A percentile compares a stretch with the other conserved stretches of the same genome.
phyloP scores from a whole-genome alignment of 768 basidiomycete species.

The Naganishia kalamii region DNA sequence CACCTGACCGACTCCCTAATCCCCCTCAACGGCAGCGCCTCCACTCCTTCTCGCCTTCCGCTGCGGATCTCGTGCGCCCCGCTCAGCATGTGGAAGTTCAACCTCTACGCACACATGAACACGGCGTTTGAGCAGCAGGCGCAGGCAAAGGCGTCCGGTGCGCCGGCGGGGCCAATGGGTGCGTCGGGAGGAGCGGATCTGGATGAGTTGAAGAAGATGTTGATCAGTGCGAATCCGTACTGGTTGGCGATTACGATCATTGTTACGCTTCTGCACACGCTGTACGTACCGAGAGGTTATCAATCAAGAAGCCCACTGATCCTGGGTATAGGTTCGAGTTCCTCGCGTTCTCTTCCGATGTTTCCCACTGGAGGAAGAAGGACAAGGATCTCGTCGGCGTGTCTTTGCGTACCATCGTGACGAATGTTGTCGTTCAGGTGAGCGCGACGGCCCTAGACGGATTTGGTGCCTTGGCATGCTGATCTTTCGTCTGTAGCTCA shows the following conservation, averaged over 20 bases:
- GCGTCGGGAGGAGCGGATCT: slow-evolving; percentile 65
- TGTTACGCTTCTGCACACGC: slow-evolving; percentile 78
- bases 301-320: neutral
- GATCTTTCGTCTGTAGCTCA: slow-evolving; percentile 52
- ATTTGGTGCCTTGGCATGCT: neutral
- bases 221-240: slow-evolving; percentile 63
- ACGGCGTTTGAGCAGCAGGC: slow-evolving; percentile 74
- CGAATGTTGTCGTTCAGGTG: slow-evolving; percentile 74
- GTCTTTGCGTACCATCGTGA: slow-evolving; percentile 76
- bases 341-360: slow-evolving; percentile 90
- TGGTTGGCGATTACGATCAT: slow-evolving; percentile 75
- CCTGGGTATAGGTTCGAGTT: slow-evolving; percentile 68
- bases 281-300: slow-evolving; percentile 53
- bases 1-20: slow-evolving; percentile 64
- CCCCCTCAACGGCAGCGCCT: slow-evolving; percentile 78
- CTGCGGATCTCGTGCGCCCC: slow-evolving; percentile 77
- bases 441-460: slow-evolving; percentile 7
- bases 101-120: slow-evolving; percentile 75
- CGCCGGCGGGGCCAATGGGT: slow-evolving; percentile 23
- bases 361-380: slow-evolving; percentile 89
- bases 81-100: slow-evolving; percentile 62
- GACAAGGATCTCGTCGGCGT: slow-evolving; percentile 87
- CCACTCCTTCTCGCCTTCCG: slow-evolving; percentile 57
- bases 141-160: slow-evolving; percentile 55
- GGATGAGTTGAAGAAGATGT: slow-evolving; percentile 92